Evolutionary conservation across 129 eudicot species (phyloP), one percentile per base, ranked within the genome.

Genomic region (Flaveria bidentis): DNA sequence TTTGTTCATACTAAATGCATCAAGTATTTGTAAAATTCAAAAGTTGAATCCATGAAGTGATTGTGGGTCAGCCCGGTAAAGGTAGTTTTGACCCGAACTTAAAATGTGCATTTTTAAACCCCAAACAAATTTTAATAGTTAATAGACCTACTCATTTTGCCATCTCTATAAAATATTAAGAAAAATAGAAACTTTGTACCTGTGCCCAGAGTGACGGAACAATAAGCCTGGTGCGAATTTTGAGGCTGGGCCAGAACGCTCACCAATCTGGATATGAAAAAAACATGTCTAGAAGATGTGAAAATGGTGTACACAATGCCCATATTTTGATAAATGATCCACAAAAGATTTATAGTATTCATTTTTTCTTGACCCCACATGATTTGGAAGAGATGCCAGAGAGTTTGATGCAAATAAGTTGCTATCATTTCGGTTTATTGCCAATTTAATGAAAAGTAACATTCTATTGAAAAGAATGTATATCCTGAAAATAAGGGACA

Each of bases 121-220:
- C 44, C 9, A 7, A 13, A 61, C 47, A 16, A 62, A 51, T 53
- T n/a, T 71, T 2, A 50, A 63, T 13, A 9, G 1, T 50, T 49
- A 56, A 36, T 13, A 33, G 47, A 58, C 56, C 44, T 8, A 26
- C 69, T 28, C 69, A 73, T 26, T 64, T 64, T 47, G 52, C 16
- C 14, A 33, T 76, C 10, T 4, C 55, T 4, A 57, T 12, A 16
- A 76, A 11, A 13, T n/a, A 14, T 50, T 47, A 13, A 51, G 53
- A 25, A 28, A 72, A 52, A 42, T 6, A 30, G 1, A 12, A 74
- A 70, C 64, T 49, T 12, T n/a, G 9, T 80, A 93, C 96, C 96
- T 88, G 84, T 93, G 96, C 57, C 98, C 98, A 61, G 96, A 89
- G 81, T 93, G 96, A 39, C 85, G 86, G 47, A 93, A 93, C 72